Evolutionary conservation across 768 basidiomycete species (phyloP).

Genomic region (Lactarius quietus): DNA sequence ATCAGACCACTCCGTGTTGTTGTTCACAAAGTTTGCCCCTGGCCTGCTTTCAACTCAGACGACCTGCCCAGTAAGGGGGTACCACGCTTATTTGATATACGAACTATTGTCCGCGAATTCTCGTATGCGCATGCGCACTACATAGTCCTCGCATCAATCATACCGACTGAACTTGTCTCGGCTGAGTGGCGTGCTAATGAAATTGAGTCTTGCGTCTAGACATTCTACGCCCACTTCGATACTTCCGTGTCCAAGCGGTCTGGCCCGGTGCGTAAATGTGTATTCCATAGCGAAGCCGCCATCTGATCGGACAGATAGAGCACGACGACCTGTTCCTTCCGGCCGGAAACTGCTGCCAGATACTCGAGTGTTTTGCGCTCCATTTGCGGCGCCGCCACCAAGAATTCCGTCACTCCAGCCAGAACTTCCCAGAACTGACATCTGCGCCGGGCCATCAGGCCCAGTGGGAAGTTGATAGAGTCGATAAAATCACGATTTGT

Average conservation of each 20-base stretch:
- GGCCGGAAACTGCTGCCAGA: background rate
- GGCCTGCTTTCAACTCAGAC: too few relatives aligned
- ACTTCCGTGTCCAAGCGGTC: background rate
- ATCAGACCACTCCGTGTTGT: constrained; percentile 7
- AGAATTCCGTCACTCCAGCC: background rate
- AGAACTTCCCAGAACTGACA: background rate
- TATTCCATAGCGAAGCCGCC: background rate
- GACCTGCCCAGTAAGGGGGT: background rate
- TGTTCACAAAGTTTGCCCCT: too few relatives aligned
- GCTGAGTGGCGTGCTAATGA: background rate
- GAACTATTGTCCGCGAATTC: background rate
- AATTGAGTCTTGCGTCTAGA: background rate
- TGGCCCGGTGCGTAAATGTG: background rate
- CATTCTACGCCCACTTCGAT: background rate
- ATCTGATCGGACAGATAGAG: background rate
- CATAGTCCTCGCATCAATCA: background rate
- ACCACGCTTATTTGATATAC: background rate
- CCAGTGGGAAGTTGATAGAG: too few relatives aligned
- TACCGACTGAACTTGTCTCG: background rate
- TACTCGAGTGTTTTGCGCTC: background rate
- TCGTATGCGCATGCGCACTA: background rate
- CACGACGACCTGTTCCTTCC: background rate
- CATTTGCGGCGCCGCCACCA: background rate
- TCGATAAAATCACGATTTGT: too few relatives aligned
- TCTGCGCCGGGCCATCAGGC: background rate